Evolutionary conservation across 805 yeast genomes (phyloP), one percentile per base, ranked within the genome.

Genomic region (Pichia occidentalis): DNA sequence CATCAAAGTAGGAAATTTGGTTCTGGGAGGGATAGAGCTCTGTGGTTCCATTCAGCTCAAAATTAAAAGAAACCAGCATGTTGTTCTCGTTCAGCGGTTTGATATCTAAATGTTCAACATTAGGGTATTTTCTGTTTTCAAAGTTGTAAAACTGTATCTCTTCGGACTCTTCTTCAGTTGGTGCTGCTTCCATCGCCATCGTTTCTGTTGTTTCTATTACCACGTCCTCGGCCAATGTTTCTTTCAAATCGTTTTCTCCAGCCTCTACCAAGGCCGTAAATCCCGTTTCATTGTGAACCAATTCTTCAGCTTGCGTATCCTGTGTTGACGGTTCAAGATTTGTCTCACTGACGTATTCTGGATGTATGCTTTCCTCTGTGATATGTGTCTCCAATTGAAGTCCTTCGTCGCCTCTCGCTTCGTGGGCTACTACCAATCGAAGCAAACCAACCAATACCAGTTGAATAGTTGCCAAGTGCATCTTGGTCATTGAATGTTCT

Each of bases 11-110:
- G 7, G 34, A 33, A 3, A 51, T 45, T 4, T 46, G 48, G 32
- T 22, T 38, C n/a, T 28, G 24, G 4, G 37, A 34, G 1, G 54
- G 48, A 29, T 57, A 56, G 21, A 57, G 32, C 4, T 49, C 39
- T 10, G 46, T 44, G 23, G 73, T 71, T 12, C 94, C 83, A 38
- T 68, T 65, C 34, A 80, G 56, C 25, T 74, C 65, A 61, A 88
- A 88, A 24, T 70, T 62, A 59, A 90, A 88, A 5, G 87, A 73
- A 0, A 88, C 69, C 45, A 85, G 61, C 13, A 86, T 52, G 49
- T 72, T 71, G 57, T 84, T 83, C 33, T 78, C 70, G n/a, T 88
- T 77, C 36, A 88, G 67, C 2, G 95, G 95, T 44, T 63, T 73
- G 23, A 90, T 53, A 18, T 65, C 60, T 26, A 88, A 67, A 11